phyloP scores from a whole-genome alignment of 2,329 filamentous ascomycete genomes.

The Albophoma yamanashiensis region DNA sequence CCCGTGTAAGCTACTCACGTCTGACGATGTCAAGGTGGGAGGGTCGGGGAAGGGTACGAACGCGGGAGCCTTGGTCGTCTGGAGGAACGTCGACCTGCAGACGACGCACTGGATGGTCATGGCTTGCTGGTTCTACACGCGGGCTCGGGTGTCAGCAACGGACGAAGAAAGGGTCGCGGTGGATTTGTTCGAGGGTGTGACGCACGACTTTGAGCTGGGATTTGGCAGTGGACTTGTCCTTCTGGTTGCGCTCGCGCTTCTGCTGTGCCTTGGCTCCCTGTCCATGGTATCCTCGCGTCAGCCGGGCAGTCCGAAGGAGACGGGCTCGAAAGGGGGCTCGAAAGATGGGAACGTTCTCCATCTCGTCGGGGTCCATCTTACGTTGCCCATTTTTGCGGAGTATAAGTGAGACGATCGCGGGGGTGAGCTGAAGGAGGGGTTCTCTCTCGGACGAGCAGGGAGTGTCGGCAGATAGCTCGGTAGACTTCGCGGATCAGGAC shows the following conservation, averaged over 20 bases:
- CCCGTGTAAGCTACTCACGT: neutral
- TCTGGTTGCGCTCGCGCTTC: slow-evolving; percentile 63
- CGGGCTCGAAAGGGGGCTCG: neutral
- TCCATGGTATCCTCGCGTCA: slow-evolving; percentile 7
- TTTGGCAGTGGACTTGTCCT: slow-evolving; percentile 47
- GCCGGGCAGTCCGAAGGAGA: slow-evolving; percentile 1
- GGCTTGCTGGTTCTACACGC: slow-evolving; percentile 54
- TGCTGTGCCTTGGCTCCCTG: slow-evolving; percentile 57
- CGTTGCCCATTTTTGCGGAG: slow-evolving; percentile 21
- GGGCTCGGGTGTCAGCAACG: slow-evolving; percentile 6
- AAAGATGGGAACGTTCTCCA: neutral
- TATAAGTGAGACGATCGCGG: neutral
- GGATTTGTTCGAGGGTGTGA: slow-evolving; percentile 8
- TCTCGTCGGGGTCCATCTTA: slow-evolving; percentile 9
- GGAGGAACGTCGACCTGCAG: slow-evolving; percentile 71
- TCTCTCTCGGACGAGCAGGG: neutral
- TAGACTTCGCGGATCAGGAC: neutral
- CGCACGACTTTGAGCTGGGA: slow-evolving; percentile 59
- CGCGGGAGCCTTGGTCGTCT: slow-evolving; percentile 65
- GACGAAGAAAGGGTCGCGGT: neutral
- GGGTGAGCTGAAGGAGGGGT: neutral
- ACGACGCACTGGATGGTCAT: slow-evolving; percentile 67
- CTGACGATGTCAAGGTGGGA: too few relatives aligned
- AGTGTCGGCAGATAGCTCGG: neutral
- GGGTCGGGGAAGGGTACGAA: slow-evolving; percentile 25